Evolutionary conservation across 192 early-diverging fungal genomes (phyloP), one percentile per base, ranked within the genome.

Genomic region (Martensiomyces pterosporus): DNA sequence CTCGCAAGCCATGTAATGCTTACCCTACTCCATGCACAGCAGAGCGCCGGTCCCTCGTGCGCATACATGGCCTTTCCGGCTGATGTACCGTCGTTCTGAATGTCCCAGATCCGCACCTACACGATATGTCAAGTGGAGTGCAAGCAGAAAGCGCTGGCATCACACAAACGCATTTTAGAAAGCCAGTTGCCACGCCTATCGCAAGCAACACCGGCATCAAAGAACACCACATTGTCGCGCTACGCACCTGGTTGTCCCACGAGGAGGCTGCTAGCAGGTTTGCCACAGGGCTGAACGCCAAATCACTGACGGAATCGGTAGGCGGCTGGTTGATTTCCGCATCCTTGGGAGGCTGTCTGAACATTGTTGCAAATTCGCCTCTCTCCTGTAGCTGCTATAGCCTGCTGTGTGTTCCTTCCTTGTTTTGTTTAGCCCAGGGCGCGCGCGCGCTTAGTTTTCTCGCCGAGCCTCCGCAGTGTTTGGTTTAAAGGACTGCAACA

Each of bases 41-140:
- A 84, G 25, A 98, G 78, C 24, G 76, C 90, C 13, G 95, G 93
- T 2, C 71, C 87, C 39, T 89, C 80, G 61, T 95, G 93, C 21
- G 71, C 57, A 46, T 90, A 94, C 18, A 79, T 49, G 2, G 93
- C 85, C 72, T 91, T 92, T 17, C 86, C 84, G 18, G 80, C 49
- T 1, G 91, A 82, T 38, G 75, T 64, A 59, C 91, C 91, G 43
- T 82, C 85, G 26, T 72, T 49, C 38, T 87, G 81, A 33, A 95
- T 81, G 67, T 97, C 92, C 68, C 88, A 98, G 46, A 97, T 88
- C 49, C 93, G 81, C 15, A 95, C 94, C 89, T 94, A 72, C 10
- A 24, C 15, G 14, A 47, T 39, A 21, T 19, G 50, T 41, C 27
- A n/a, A n/a, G n/a, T n/a, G n/a, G n/a, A n/a, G n/a, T n/a, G n/a